Base-by-base conservation (phyloP, 75 land plant genomes). In the Azolla pinnata region DNA sequence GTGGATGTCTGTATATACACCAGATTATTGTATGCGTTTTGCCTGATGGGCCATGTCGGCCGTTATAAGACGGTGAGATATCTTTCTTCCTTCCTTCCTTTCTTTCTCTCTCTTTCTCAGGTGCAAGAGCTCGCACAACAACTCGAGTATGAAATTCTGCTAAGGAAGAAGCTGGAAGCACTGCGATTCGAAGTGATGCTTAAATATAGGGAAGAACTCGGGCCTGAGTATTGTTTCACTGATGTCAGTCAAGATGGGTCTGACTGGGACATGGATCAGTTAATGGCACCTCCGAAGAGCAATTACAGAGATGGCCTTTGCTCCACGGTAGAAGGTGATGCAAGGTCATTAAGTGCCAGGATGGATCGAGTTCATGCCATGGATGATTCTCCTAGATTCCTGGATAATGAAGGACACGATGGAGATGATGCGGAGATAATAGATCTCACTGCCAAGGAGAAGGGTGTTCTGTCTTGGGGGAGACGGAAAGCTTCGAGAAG, bases 91-190 rank as follows among this genome's bases (percentile, higher is more conserved):
- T 38, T 8, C 42, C 14, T 38, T 38, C 42, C 12, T 38, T 38
- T 38, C 12, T 14, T 38, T 38, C 42, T 38, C 42, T 14, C 17
- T 34, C 20, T 58, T n/a, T 23, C 45, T 17, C 70, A 90, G 96
- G 90, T 90, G 14, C 28, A 47, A 32, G 96, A 86, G 66, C 64
- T 90, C 23, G 90, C 86, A 65, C 75, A 75, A 18, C 78, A 76
- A 31, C 70, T 90, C 26, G 75, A 77, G 53, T 61, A 67, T 59
- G 85, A 78, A 40, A 62, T 70, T 29, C 63, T 61, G 33, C 83
- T 79, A 57, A 73, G 87, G 34, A 86, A 70, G 69, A 83, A 70
- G 63, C 80, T 87, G 10, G 90, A 90, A 56, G 78, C 67, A 51
- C 84, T 84, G n/a, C 65, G 78, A 31, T 53, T 55, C 29, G 84